phyloP scores from a whole-genome alignment of 192 early-diverging fungal genomes.

The Entomortierella beljakovae region DNA sequence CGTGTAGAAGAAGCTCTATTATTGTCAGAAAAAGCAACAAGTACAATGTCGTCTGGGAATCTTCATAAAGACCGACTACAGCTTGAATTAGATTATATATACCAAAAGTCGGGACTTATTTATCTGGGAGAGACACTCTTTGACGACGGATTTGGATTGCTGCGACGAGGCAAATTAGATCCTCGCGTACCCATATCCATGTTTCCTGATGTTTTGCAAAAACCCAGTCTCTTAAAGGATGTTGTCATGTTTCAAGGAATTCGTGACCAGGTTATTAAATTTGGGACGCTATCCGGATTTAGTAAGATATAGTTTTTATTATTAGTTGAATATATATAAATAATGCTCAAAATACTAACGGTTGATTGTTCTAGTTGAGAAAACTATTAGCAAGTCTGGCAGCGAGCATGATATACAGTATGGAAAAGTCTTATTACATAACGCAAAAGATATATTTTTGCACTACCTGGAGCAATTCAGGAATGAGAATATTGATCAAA shows the following conservation, averaged over 20 bases:
- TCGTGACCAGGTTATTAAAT: slow-evolving; percentile 20
- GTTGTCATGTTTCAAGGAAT: slow-evolving; percentile 61
- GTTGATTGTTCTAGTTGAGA: neutral
- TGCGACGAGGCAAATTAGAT: slow-evolving; percentile 74
- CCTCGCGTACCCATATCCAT: slow-evolving; percentile 65
- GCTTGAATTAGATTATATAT: slow-evolving; percentile 66
- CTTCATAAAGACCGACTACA: slow-evolving; percentile 61
- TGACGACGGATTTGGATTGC: slow-evolving; percentile 70
- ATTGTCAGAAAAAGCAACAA: slow-evolving; percentile 62
- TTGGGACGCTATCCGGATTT: slow-evolving; percentile 61
- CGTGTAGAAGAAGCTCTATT: slow-evolving; percentile 72
- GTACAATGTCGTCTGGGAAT: slow-evolving; percentile 59
- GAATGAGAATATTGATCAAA: slow-evolving; percentile 6
- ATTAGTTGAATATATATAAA: too few relatives aligned
- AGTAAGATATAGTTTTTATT: slow-evolving; percentile 51
- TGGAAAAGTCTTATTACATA: slow-evolving; percentile 59
- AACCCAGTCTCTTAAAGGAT: slow-evolving; percentile 20
- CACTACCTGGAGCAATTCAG: slow-evolving; percentile 64
- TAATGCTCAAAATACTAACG: too few relatives aligned
- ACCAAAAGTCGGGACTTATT: slow-evolving; percentile 73
- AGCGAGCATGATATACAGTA: slow-evolving; percentile 48
- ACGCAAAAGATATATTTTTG: slow-evolving; percentile 68
- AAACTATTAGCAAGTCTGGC: slow-evolving; percentile 13
- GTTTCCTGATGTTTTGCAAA: slow-evolving; percentile 57
- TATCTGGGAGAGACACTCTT: slow-evolving; percentile 73